Percentiles rank a stretch among this genome's conserved stretches.
Conservation (phyloP, 305 asterid genomes). For the Fraxinus baroniana region DNA sequence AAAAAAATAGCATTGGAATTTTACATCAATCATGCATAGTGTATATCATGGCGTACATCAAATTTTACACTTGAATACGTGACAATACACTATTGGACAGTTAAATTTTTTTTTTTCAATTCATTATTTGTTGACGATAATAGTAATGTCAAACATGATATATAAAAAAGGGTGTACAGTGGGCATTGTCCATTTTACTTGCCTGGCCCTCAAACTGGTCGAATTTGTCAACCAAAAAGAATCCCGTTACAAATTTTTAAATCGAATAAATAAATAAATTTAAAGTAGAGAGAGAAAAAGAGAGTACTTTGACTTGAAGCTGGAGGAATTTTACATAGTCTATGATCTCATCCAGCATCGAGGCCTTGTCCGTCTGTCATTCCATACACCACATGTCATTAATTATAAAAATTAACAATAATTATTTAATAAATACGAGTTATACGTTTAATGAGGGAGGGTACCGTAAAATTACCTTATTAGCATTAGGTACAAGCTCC, state of each 20-base stretch:
- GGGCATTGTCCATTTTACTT: too few relatives aligned
- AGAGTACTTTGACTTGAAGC: conserved; percentile 91
- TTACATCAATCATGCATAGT: too few relatives aligned
- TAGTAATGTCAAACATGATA: too few relatives aligned
- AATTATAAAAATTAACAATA: background rate
- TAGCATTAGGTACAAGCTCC: conserved; percentile 89
- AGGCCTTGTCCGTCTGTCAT: conserved; percentile 94
- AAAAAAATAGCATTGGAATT: background rate
- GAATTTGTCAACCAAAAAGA: conserved; percentile 43
- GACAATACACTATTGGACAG: too few relatives aligned
- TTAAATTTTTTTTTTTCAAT: too few relatives aligned
- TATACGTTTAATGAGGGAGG: background rate
- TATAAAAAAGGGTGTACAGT: too few relatives aligned
- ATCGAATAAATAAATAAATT: background rate
- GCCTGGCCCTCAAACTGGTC: background rate
- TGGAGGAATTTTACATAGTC: conserved; percentile 93
- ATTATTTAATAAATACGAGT: background rate
- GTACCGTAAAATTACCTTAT: conserved; percentile 53
- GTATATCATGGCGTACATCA: too few relatives aligned
- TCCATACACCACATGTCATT: conserved; percentile 28
- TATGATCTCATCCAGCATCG: conserved; percentile 92
- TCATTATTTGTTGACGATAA: too few relatives aligned
- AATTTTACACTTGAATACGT: too few relatives aligned
- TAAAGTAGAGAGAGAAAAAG: background rate
- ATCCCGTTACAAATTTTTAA: conserved; percentile 24